These are phyloP conservation scores for Olyra latifolia DNA, from an alignment of 176 grass and related monocot species.

Conservation along the genomic window DNA sequence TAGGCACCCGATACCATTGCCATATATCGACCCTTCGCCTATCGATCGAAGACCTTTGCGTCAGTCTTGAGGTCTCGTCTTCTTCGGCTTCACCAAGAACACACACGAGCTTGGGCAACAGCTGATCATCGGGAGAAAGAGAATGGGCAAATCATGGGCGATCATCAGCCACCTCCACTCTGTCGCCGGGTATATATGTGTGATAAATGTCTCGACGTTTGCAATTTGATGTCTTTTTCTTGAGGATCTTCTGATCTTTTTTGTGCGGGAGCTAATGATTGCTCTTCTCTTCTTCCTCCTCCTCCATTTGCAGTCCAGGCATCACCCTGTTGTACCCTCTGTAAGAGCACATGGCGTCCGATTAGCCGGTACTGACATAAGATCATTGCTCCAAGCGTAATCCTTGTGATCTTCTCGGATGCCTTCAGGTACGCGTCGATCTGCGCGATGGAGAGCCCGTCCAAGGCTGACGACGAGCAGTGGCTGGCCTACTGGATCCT, in stretches of 20 bases:
- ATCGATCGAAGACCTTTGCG: no score
- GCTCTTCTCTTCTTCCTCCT: no score
- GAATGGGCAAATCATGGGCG: constrained; percentile 50
- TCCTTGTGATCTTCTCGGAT: background rate
- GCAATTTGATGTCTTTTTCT: background rate
- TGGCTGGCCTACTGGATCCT: constrained; percentile 90
- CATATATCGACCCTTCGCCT: background rate
- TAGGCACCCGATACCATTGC: constrained; percentile 31
- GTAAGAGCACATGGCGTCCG: constrained; percentile 44
- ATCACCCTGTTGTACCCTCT: constrained; percentile 67
- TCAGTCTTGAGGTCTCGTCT: no score
- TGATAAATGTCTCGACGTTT: no score
- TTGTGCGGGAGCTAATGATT: rapidly evolving
- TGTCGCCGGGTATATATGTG: constrained; percentile 25
- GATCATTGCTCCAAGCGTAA: background rate
- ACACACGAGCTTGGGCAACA: background rate
- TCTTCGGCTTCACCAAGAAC: no score
- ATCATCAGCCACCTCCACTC: constrained; percentile 47
- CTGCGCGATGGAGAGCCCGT: constrained; percentile 66
- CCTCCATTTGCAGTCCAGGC: constrained; percentile 40
- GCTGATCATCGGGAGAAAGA: background rate
- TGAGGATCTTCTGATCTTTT: background rate
- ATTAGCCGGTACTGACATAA: background rate
- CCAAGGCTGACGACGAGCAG: constrained; percentile 68
- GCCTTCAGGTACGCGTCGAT: constrained; percentile 64